Percentiles rank a stretch among this genome's conserved stretches.
These are phyloP conservation scores for Lactuca saligna DNA, from an alignment of 129 eudicot genomes.

Conservation along the genomic window DNA sequence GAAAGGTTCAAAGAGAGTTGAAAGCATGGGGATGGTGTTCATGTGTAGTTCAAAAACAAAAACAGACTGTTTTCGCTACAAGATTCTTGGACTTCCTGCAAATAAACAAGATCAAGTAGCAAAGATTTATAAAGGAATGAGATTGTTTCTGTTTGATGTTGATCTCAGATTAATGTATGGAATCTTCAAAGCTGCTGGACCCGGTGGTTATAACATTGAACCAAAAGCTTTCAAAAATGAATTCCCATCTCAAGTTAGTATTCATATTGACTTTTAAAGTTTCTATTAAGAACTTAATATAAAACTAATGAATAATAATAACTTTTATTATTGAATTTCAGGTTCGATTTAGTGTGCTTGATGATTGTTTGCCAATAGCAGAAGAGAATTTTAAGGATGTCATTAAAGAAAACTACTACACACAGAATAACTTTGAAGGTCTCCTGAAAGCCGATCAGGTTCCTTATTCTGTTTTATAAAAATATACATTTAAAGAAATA, in stretches of 20 bases:
- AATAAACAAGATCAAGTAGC: slow-evolving; percentile 68
- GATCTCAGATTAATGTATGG: slow-evolving; percentile 88
- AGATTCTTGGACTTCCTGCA: slow-evolving; percentile 83
- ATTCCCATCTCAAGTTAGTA: slow-evolving; percentile 84
- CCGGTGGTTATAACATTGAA: slow-evolving; percentile 85
- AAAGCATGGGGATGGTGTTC: slow-evolving; percentile 93
- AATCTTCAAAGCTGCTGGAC: slow-evolving; percentile 88
- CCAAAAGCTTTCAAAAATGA: slow-evolving; percentile 89
- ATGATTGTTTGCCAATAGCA: slow-evolving; percentile 77
- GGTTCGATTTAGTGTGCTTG: slow-evolving; percentile 78
- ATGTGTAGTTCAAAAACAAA: slow-evolving; percentile 96
- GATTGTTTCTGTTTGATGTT: slow-evolving; percentile 80
- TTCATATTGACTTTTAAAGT: too few relatives aligned
- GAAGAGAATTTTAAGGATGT: slow-evolving; percentile 80
- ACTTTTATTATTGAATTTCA: slow-evolving; percentile 15
- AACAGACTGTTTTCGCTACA: slow-evolving; percentile 79
- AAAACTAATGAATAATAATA: too few relatives aligned
- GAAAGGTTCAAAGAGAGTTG: slow-evolving; percentile 47
- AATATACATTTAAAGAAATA: neutral
- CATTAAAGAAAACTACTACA: slow-evolving; percentile 67
- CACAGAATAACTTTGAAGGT: slow-evolving; percentile 67
- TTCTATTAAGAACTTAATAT: too few relatives aligned
- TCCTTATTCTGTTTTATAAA: neutral
- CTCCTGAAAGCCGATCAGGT: slow-evolving; percentile 73
- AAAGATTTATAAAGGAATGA: slow-evolving; percentile 89